Base-by-base conservation (phyloP, 2,329 filamentous ascomycete genomes). In the Verticillium klebahnii region DNA sequence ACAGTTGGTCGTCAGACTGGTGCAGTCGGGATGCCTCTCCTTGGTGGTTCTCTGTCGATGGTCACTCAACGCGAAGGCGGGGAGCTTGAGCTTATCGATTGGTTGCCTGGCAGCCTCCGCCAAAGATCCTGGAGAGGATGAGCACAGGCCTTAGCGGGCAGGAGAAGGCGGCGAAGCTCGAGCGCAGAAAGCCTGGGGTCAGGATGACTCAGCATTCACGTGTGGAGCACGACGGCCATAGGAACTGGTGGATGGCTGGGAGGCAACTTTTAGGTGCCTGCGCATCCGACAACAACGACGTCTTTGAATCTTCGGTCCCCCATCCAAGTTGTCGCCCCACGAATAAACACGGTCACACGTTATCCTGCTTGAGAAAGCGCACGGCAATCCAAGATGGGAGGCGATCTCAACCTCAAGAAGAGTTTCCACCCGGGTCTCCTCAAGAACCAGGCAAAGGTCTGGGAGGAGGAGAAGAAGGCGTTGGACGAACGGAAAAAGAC, bases 401-500 rank as follows among this genome's bases (percentile, higher is more conserved):
- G 93, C 73, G 93, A 98, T 83, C 86, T 99, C 72, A 97, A 98
- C 73, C 79, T 96, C 70, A 97, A 97, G 79, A 92, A 93, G 78
- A 91, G 91, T 82, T 99, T 94, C 88, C 94, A 99, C 78, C 94
- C 95, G 64, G 87, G 89, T 69, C 84, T 97, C 67, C 87, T 93
- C 78, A 91, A 89, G 79, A 99, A 99, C 76, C 95, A 96, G 81
- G 87, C 87, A 75, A 87, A 86, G 74, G 93, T 97, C 68, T 97
- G 91, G 87, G 88, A 94, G 65, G 91, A 96, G 75, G 93, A 98
- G 73, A 89, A 95, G 74, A 91, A 92, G 67, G 95, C 94, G 3
- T 86, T 99, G 14, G 92, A 95, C 60, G 95, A 99, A 82, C 90
- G 95, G 76, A 98, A 98, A 75, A 89, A 90, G 68, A 96, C 93